A percentile compares a stretch with the other conserved stretches of the same genome.
phyloP scores from a whole-genome alignment of 768 basidiomycete species.

The Suillus cothurnatus region DNA sequence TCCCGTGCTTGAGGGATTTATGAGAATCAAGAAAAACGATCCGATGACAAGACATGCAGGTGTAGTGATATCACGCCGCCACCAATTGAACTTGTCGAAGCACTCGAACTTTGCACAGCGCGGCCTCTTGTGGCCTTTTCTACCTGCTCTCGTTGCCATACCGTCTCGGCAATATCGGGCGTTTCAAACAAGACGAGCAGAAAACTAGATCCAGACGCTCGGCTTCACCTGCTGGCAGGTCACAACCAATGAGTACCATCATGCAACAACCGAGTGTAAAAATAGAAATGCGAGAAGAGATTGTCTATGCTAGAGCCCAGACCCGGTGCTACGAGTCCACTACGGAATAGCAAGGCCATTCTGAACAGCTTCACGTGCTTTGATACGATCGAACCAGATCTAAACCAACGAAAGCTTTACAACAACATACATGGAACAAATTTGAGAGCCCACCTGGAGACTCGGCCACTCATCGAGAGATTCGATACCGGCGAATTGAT shows the following conservation, averaged over 20 bases:
- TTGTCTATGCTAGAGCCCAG: background rate
- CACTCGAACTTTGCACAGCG: background rate
- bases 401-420: background rate
- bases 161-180: background rate
- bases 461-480: slow-evolving; percentile 41
- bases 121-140: background rate
- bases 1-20: background rate
- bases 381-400: background rate
- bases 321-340: background rate
- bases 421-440: background rate
- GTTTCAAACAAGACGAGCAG: background rate
- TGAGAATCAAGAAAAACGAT: background rate
- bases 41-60: background rate
- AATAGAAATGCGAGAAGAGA: background rate
- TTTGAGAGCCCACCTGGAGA: slow-evolving; percentile 28
- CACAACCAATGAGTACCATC: background rate
- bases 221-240: background rate
- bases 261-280: background rate
- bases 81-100: background rate
- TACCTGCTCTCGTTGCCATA: background rate
- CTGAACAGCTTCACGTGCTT: background rate
- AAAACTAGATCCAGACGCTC: background rate
- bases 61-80: background rate
- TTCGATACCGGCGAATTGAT: slow-evolving; percentile 34
- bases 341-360: background rate